Evolutionary conservation across 257 asterid species (phyloP), one percentile per base, ranked within the genome.

Genomic region (Nicotiana paniculata): DNA sequence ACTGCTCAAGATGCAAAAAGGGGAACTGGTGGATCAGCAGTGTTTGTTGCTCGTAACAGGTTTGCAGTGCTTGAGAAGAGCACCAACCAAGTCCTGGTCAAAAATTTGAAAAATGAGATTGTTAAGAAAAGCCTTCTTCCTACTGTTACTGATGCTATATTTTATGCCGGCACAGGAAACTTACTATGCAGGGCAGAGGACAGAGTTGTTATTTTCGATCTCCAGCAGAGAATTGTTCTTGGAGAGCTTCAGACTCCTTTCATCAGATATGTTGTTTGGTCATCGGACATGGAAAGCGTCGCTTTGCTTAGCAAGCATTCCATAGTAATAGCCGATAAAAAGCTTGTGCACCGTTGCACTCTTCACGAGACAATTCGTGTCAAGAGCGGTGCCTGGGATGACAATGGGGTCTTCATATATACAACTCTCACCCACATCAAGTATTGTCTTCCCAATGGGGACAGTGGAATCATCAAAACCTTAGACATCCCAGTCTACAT

Each of bases 381-480:
- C 84, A 96, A 96, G 88, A 96, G 98, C 81, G 99, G 99, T 85
- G 98, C 97, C 9, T 96, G 99, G 99, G 98, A 96, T 81, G 99
- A 96, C 80, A 94, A 93, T 74, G 99, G 99, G 65, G 97, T 94
- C 66, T 96, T 96, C 79, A 90, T 96, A 51, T 94, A 96, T 79
- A 95, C 99, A 4, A 96, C 99, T 13, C 86, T 96, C 81, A 96
- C 97, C 0, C 98, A 96, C 85, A 93, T 96, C 82, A 96, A 96
- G 91, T 96, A 96, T 76, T 96, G 99, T 91, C 93, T 96, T 82
- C 99, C 97, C 54, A 96, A 94, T 81, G 99, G 99, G 48, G 99
- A 94, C 70, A 94, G 93, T 87, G 99, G 99, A 68, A 96, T 96
- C 79, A 93, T 96, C 81, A 96, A 93, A 89, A 96, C 99, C 26